Evolutionary conservation across 148 eudicot species (phyloP), one percentile per base, ranked within the genome.

Genomic region (Drosera capensis): DNA sequence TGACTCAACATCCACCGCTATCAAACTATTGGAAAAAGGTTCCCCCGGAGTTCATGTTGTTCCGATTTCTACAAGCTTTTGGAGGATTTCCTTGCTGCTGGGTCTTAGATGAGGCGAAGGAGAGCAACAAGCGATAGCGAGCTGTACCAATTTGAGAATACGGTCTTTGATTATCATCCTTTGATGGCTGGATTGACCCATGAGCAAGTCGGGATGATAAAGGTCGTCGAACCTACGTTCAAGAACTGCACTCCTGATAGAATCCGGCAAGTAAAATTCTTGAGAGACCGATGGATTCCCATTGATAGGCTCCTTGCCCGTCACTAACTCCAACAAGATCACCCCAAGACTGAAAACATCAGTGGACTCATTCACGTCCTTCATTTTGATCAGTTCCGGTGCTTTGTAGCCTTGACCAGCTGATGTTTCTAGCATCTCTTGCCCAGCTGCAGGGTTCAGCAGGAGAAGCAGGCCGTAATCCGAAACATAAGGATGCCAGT

Each of bases 331-430:
- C 43, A 88, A 64, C 37, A 88, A 57, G 55, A 88, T 58, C 8
- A 88, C 81, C n/a, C 97, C 97, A 36, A 88, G 64, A 68, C 81
- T 71, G 66, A 74, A 88, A 12, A 84, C 62, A 61, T 88, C 97
- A 1, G 75, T 68, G 23, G 60, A 38, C 68, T 77, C 75, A 48
- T 56, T 60, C 5, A 53, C 74, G 17, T 88, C 86, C 59, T 64
- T 88, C 61, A 73, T 74, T 55, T 88, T 83, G 55, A 83, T 88
- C 41, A 83, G 62, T 62, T 88, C 97, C 0, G 97, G 97, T 40
- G 97, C 73, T 63, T 78, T 88, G 42, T 84, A 88, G 18, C 97
- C 97, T 57, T 83, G 70, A 39, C 61, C 56, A 37, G 77, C 68
- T 36, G 87, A 80, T 15, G 48, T 60, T 51, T 84, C 87, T 13